phyloP scores from a whole-genome alignment of 225 moss, liverwort and hornwort species.

The Neckera pumila region DNA sequence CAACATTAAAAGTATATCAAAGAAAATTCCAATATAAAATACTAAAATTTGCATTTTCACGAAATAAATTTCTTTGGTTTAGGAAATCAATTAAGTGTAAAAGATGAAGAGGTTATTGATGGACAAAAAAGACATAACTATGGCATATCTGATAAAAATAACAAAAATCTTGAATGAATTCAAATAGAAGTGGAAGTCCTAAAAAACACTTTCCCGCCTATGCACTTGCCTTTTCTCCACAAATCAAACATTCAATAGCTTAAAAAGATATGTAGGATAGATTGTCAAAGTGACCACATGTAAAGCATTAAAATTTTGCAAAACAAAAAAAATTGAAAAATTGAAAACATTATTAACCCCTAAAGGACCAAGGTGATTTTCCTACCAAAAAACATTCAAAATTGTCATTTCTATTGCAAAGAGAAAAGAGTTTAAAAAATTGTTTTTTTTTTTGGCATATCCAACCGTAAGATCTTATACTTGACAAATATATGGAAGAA shows the following conservation, averaged over 20 bases:
- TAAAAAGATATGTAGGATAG: fast-evolving
- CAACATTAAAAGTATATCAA: neutral
- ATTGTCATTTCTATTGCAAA: too few species aligned
- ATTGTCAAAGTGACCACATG: neutral
- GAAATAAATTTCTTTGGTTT: neutral
- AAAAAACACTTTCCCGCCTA: fast-evolving
- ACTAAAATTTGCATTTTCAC: neutral
- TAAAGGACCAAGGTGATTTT: too few species aligned
- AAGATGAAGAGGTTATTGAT: neutral
- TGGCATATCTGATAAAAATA: neutral
- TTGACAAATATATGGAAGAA: too few species aligned
- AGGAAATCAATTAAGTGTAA: fast-evolving
- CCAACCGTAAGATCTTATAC: too few species aligned
- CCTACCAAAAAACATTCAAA: too few species aligned
- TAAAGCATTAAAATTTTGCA: neutral
- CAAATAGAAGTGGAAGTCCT: neutral
- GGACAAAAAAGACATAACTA: neutral
- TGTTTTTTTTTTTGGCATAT: too few species aligned
- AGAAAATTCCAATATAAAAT: neutral
- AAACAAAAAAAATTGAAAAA: neutral
- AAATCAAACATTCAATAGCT: neutral
- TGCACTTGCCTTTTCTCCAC: neutral
- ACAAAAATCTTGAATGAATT: fast-evolving
- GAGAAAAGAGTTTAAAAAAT: too few species aligned
- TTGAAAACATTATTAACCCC: neutral